These are phyloP conservation scores for Populus euphratica DNA, from an alignment of 345 rosid genomes.

Conservation along the genomic window DNA sequence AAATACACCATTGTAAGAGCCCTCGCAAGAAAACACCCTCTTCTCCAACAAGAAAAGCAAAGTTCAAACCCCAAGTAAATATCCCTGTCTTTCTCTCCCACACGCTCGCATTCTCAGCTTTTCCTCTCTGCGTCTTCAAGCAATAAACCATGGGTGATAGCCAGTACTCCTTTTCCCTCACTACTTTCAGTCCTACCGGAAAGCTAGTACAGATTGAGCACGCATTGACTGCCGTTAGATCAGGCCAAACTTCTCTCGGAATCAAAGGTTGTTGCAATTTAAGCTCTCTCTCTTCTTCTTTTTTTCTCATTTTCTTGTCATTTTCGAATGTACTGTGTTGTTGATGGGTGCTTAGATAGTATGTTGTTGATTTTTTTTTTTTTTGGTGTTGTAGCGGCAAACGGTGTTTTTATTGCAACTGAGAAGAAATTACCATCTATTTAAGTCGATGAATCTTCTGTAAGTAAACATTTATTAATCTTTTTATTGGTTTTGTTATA, in stretches of 20 bases:
- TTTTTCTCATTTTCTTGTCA: no score
- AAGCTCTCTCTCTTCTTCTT: no score
- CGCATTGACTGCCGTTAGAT: slow-evolving; percentile 89
- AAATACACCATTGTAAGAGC: not conserved
- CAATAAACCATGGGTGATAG: slow-evolving; percentile 70
- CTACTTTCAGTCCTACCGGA: slow-evolving; percentile 94
- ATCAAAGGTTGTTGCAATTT: slow-evolving; percentile 54
- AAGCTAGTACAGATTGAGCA: slow-evolving; percentile 98
- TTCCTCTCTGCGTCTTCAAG: not conserved
- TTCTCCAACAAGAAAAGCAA: not conserved
- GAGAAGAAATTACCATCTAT: slow-evolving; percentile 94
- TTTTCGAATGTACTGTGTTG: not conserved
- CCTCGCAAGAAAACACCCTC: not conserved
- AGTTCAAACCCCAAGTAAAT: not conserved
- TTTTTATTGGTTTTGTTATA: not conserved
- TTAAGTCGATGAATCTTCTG: slow-evolving; percentile 88
- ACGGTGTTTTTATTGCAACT: slow-evolving; percentile 91
- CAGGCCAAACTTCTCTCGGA: slow-evolving; percentile 89
- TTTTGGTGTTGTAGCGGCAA: slow-evolving; percentile 57
- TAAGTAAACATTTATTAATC: slow-evolving; percentile 29
- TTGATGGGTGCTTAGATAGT: not conserved
- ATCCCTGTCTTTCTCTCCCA: not conserved
- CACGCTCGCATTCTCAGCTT: not conserved
- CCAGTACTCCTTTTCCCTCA: slow-evolving; percentile 90
- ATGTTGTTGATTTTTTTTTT: not conserved